A percentile compares a stretch with the other conserved stretches of the same genome.
Conservation (phyloP, 306 rosid genomes). For the Acacia acuminata region DNA sequence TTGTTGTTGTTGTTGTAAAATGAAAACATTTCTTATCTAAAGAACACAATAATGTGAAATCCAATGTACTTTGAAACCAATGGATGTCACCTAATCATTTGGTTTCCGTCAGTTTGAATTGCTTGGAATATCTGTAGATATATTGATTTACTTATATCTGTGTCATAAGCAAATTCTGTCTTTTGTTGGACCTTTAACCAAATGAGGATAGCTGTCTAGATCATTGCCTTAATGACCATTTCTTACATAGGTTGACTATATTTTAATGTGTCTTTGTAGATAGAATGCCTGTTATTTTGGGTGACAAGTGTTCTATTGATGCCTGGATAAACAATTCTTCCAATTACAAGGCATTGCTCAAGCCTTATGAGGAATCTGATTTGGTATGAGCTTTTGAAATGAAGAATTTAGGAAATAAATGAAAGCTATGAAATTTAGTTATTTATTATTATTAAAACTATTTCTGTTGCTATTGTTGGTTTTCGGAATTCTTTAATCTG, state of each 20-base stretch:
- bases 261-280: constrained; percentile 47
- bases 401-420: constrained; percentile 3
- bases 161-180: neutral
- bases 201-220: constrained; percentile 3
- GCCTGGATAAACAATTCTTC: constrained; percentile 69
- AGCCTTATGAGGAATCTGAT: constrained; percentile 74
- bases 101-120: neutral
- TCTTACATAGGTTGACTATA: constrained; percentile 16
- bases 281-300: constrained; percentile 92
- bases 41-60: neutral
- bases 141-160: neutral
- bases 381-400: constrained; percentile 55
- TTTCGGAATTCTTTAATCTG: constrained; percentile 12
- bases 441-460: neutral
- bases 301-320: constrained; percentile 70
- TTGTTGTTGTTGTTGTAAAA: neutral
- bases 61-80: neutral
- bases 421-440: neutral
- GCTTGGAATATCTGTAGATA: neutral
- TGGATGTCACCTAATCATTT: neutral
- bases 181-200: neutral
- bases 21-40: neutral
- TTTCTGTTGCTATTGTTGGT: neutral
- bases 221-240: constrained; percentile 23
- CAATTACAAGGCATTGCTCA: constrained; percentile 56